Evolutionary conservation across 257 asterid species (phyloP).

Genomic region (Solanum raphanifolium): DNA sequence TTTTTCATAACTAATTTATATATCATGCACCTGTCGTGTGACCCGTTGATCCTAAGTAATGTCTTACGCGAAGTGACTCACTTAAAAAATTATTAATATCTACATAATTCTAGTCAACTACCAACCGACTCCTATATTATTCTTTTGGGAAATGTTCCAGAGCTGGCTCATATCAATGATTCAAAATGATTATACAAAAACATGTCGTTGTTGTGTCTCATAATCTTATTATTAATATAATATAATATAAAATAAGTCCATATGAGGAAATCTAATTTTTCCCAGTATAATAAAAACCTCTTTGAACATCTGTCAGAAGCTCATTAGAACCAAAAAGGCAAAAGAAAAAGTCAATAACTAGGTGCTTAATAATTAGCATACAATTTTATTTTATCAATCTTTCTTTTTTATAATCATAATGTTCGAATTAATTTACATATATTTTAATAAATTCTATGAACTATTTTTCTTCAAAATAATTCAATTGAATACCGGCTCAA

Average conservation of each 20-base stretch:
- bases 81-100: too few species aligned
- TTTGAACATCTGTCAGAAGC: not conserved
- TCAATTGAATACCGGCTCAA: not conserved
- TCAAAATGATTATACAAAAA: not conserved
- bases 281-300: not conserved
- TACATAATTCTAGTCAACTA: not conserved
- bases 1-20: not conserved
- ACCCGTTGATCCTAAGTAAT: too few species aligned
- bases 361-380: not conserved
- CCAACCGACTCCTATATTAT: too few species aligned
- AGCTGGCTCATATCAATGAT: not conserved
- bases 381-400: not conserved
- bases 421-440: not conserved
- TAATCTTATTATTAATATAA: not conserved
- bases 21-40: too few species aligned
- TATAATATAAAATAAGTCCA: not conserved
- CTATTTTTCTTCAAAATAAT: not conserved
- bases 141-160: not conserved
- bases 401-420: not conserved
- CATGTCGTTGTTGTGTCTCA: not conserved
- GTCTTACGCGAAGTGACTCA: too few species aligned
- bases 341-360: not conserved
- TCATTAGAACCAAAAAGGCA: not conserved
- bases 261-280: not conserved
- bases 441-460: not conserved